Base-by-base conservation (phyloP, 257 asterid genomes). In the Forsythia suspensa region DNA sequence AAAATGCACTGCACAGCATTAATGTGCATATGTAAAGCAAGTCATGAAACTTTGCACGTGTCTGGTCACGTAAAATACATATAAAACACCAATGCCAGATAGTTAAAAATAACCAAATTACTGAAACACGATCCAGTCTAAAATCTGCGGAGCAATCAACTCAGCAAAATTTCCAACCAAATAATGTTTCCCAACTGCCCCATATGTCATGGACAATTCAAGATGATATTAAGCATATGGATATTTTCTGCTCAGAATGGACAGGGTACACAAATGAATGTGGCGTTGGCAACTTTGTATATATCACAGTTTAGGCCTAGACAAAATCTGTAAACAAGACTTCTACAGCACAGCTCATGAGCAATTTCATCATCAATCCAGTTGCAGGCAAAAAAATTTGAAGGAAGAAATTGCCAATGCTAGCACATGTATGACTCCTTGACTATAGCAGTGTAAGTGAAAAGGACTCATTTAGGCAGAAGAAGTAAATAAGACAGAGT, bases 341-440 rank as follows among this genome's bases (percentile, higher is more conserved):
- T 68, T 70, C 69, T 24, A 70, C 24, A 44, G 71, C 82, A 24
- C 40, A 63, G 39, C 69, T 29, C 72, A 29, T 46, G 37, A 70
- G 63, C 55, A 65, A 65, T 61, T 71, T 70, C 73, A 76, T 39
- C 29, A 78, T 75, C 65, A 43, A 21, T 41, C 72, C 18, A 70
- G 69, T 34, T 63, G 75, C 71, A 70, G 61, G 73, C 43, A 59
- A 43, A 52, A 34, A 29, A 13, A 51, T 8, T 38, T 46, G 63
- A 46, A 18, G 66, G 63, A n/a, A 76, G 8, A n/a, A 57, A 63
- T 74, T 77, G 57, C 61, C 66, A 41, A 41, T 63, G 69, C 55
- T 77, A 36, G 73, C 24, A 42, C 15, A 84, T 61, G 63, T 40
- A 65, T 65, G 51, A 59, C 81, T 81, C 73, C 70, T 70, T 37